Conservation (phyloP, 371 early-diverging fungal species). For the Coemansia sp. region DNA sequence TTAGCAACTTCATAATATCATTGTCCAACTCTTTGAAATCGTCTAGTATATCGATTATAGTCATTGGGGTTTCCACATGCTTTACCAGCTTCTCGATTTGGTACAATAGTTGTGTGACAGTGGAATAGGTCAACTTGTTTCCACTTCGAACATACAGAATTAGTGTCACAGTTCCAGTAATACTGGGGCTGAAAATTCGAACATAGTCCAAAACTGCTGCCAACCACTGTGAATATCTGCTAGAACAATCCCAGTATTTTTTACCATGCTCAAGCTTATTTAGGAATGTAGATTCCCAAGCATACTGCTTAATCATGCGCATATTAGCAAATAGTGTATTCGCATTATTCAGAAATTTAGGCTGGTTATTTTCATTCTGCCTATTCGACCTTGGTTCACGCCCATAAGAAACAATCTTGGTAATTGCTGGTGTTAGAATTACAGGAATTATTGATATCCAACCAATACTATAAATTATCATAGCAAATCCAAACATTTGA, state of each 20-base stretch:
- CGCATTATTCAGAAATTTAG: not conserved
- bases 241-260: not conserved
- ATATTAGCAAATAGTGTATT: not conserved
- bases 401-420: not conserved
- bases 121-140: slow-evolving; percentile 5
- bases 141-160: not conserved
- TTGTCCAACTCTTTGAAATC: not conserved
- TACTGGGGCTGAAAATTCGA: not conserved
- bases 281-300: not conserved
- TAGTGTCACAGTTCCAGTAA: slow-evolving; percentile 1
- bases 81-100: slow-evolving; percentile 8
- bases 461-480: slow-evolving; percentile 9
- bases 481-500: not conserved
- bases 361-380: not conserved
- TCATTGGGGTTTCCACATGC: not conserved
- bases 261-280: not conserved
- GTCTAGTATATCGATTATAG: not conserved
- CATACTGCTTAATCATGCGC: slow-evolving; percentile 2
- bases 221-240: not conserved
- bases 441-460: slow-evolving; percentile 14
- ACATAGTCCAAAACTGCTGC: not conserved
- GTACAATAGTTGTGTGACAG: slow-evolving; percentile 3
- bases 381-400: not conserved
- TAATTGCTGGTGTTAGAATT: not conserved
- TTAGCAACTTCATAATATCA: not conserved